Conservation (phyloP, 2,329 filamentous ascomycete species). For the Talaromyces pinophilus region DNA sequence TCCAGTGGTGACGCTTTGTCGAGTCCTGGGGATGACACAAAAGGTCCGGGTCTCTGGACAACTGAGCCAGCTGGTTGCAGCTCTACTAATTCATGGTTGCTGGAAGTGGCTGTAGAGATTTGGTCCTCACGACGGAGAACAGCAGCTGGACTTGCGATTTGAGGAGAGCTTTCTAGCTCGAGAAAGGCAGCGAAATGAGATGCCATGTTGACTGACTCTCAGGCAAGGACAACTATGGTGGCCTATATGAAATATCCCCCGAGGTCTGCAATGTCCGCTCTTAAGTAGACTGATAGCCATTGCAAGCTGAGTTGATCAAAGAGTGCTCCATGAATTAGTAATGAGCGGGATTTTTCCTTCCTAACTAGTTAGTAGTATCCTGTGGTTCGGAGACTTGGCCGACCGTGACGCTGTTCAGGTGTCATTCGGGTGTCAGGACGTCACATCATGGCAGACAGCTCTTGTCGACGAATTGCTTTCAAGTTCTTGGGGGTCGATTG, state of each 20-base stretch:
- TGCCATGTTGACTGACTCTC: constrained; percentile 11
- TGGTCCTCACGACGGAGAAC: constrained; percentile 36
- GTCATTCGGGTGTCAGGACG: background rate
- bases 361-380: background rate
- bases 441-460: background rate
- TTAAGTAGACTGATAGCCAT: background rate
- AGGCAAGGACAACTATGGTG: background rate
- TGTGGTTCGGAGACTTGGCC: background rate
- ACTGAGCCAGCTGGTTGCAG: constrained; percentile 23
- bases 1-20: constrained; percentile 27
- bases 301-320: background rate
- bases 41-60: constrained; percentile 17
- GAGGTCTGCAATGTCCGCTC: background rate
- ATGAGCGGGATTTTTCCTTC: constrained; percentile 1
- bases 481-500: background rate
- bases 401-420: background rate
- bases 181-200: constrained; percentile 43
- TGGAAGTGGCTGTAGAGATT: constrained; percentile 26
- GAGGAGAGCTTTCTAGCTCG: constrained; percentile 42
- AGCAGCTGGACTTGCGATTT: constrained; percentile 42
- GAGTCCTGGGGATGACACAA: background rate
- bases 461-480: background rate
- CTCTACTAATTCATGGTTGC: constrained; percentile 29
- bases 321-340: background rate
- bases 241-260: background rate